These are phyloP conservation scores for Tetrahymena malaccensis DNA, from an alignment of 73 alveolate species.

Conservation along the genomic window DNA sequence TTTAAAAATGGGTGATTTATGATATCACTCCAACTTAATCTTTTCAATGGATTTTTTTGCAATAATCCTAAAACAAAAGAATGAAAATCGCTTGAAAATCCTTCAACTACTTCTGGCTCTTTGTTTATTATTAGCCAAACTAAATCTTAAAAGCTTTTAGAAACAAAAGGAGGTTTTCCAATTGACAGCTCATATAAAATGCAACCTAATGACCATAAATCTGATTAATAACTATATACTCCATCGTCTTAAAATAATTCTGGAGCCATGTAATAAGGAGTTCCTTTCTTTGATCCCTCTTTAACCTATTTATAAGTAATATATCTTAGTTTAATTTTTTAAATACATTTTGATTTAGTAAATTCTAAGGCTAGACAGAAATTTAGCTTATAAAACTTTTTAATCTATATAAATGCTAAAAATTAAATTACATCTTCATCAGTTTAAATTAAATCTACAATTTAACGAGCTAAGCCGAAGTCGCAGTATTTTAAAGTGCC, in stretches of 20 bases:
- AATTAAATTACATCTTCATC: not conserved
- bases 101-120: slow-evolving; percentile 56
- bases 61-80: slow-evolving; percentile 73
- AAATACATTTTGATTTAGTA: not conserved
- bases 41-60: slow-evolving; percentile 77
- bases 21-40: slow-evolving; percentile 92
- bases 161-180: slow-evolving; percentile 90
- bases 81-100: slow-evolving; percentile 44
- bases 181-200: slow-evolving; percentile 81
- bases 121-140: slow-evolving; percentile 62
- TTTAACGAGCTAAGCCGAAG: slow-evolving; percentile 80
- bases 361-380: too few relatives aligned
- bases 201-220: slow-evolving; percentile 90
- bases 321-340: not conserved
- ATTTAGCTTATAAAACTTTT: too few relatives aligned
- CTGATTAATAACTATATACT: slow-evolving; percentile 66
- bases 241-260: slow-evolving; percentile 80
- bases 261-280: slow-evolving; percentile 93
- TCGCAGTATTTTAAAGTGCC: slow-evolving; percentile 89
- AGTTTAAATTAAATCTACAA: slow-evolving; percentile 47
- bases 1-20: slow-evolving; percentile 18
- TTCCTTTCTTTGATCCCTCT: slow-evolving; percentile 52
- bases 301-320: slow-evolving; percentile 2
- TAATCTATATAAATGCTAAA: not conserved
- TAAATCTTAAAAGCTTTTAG: slow-evolving; percentile 74